These are phyloP conservation scores for Xylaria sp. DNA, from an alignment of 2,329 filamentous ascomycete genomes.

Conservation along the genomic window DNA sequence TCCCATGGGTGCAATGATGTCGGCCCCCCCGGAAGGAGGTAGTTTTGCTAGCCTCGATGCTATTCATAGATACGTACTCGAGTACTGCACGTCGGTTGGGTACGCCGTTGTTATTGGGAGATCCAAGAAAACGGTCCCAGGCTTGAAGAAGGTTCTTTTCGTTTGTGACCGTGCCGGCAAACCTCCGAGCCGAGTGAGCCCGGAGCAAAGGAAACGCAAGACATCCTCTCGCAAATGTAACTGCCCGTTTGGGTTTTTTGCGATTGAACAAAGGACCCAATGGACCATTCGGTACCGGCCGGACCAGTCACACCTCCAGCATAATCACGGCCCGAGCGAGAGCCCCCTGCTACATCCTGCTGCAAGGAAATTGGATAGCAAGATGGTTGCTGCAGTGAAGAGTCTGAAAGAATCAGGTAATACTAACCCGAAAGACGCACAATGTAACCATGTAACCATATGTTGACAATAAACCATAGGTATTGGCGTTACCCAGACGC, in stretches of 20 bases:
- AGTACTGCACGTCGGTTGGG: slow-evolving; percentile 74
- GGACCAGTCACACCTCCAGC: slow-evolving; percentile 65
- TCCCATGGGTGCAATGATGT: slow-evolving; percentile 70
- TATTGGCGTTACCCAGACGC: slow-evolving; percentile 72
- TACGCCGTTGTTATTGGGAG: slow-evolving; percentile 76
- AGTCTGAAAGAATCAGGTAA: slow-evolving; percentile 73
- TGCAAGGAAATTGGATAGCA: slow-evolving; percentile 72
- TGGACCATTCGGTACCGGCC: slow-evolving; percentile 75
- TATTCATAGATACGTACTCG: slow-evolving; percentile 71
- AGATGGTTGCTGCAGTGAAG: slow-evolving; percentile 75
- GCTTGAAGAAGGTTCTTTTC: slow-evolving; percentile 74
- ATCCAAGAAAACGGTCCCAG: slow-evolving; percentile 75
- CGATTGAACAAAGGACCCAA: slow-evolving; percentile 73
- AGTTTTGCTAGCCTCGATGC: slow-evolving; percentile 73
- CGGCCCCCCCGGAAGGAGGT: slow-evolving; percentile 71
- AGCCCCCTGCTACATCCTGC: slow-evolving; percentile 74
- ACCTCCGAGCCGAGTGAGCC: slow-evolving; percentile 69
- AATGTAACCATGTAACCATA: slow-evolving; percentile 40
- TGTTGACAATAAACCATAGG: slow-evolving; percentile 57
- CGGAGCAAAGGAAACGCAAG: slow-evolving; percentile 72
- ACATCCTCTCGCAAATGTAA: slow-evolving; percentile 76
- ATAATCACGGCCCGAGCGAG: slow-evolving; percentile 75
- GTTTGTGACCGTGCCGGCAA: slow-evolving; percentile 75
- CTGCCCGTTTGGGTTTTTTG: slow-evolving; percentile 76
- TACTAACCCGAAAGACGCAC: slow-evolving; percentile 44